Evolutionary conservation across 441 rosid species (phyloP), one percentile per base, ranked within the genome.

Genomic region (Pelargonium myrrhifolium): DNA sequence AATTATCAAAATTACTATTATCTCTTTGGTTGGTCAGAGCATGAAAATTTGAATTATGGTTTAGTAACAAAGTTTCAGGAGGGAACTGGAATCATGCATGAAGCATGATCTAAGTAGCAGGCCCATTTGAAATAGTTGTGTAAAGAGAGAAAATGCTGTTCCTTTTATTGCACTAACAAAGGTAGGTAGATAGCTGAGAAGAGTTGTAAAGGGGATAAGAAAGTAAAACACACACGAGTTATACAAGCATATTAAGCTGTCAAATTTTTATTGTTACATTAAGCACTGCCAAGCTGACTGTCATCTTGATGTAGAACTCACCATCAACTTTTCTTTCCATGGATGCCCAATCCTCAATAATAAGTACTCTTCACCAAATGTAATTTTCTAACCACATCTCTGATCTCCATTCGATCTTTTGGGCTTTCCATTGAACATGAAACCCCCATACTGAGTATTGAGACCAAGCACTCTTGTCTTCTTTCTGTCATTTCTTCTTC

Each of bases 391-490:
- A 64, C 24, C 12, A 64, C 67, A 3, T 64, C 17, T 5, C 31
- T 42, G 24, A 64, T 40, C 14, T 64, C 28, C 67, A 40, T 64
- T 17, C 67, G 67, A 11, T 64, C 55, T 64, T 42, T 20, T 17
- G 67, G 67, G 2, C 28, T 39, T 24, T 65, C 68, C 56, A 43
- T 28, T n/a, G 72, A 62, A 37, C 72, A 69, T 53, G 65, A 9
- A 8, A 69, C 60, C 18, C 72, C 66, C 20, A 69, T 39, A 24
- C 17, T 43, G 10, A 69, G 11, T 35, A 68, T 20, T 3, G 9
- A 18, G 28, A 60, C 12, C 56, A 59, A 22, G 43, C 71, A 68
- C 14, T 55, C 43, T 8, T 43, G 53, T 47, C 15, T 12, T 47
- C 15, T 47, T n/a, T 47, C 53, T 12, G 53, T 14, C 53, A 12